Evolutionary conservation across 495 filamentous ascomycete genomes (phyloP), one percentile per base, ranked within the genome.

Genomic region (Penicillium parvum): DNA sequence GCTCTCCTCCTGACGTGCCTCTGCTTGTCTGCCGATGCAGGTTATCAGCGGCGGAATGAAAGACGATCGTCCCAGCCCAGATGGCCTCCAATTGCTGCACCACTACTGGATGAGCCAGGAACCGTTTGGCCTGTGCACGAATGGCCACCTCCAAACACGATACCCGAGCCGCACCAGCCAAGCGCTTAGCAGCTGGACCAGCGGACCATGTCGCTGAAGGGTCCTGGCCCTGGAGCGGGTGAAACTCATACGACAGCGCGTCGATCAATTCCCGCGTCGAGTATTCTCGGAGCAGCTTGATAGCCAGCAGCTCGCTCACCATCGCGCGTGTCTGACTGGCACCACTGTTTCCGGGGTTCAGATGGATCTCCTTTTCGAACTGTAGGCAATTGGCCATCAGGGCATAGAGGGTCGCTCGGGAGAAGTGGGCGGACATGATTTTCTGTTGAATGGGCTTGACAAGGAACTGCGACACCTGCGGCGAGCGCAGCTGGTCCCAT

Each of bases 401-500:
- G 3, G 88, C 86, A 65, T 94, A 97, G 23, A 96, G 59, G 2
- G 88, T 92, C 8, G 84, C 91, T 28, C 85, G 80, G 10, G 84
- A 88, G 50, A 95, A 88, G 62, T 94, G 86, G 14, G 83, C 79
- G 16, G 73, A 74, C 39, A 80, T 78, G 26, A 95, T 86, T 52
- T 89, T 84, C 48, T 90, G 86, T 61, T 89, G 88, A 25, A 85
- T 82, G 2, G 91, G 91, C 69, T 95, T 97, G 53, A 96, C 76
- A 16, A 97, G 74, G 59, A 97, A 97, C 62, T 94, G 89, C 11
- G 88, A 95, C 23, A 97, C 84, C 59, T 97, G 91, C 5, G 90
- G 91, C 7, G 90, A 94, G 36, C 90, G 79, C 47, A 97, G 71
- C 63, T 97, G 91, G 45, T 96, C 90, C 90, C 90, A 97, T n/a